Percentiles rank a stretch among this genome's conserved stretches.
These are phyloP conservation scores for Debaryomyces psychrophilus DNA, from an alignment of 1,139 yeast species.

Conservation along the genomic window DNA sequence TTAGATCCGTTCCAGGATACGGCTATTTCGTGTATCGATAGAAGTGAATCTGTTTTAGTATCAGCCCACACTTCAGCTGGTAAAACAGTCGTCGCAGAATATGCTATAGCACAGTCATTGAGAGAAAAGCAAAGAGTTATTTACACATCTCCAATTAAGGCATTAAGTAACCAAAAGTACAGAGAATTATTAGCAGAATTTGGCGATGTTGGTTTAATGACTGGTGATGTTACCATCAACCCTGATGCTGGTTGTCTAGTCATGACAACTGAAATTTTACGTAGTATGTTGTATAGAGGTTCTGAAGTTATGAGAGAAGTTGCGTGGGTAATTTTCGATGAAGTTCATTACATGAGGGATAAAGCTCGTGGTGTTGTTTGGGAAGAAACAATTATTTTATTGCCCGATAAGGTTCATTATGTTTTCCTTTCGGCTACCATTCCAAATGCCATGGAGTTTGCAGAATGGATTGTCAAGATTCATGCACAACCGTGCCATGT, in stretches of 20 bases:
- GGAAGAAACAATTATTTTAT: conserved; percentile 96
- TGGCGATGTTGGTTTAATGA: conserved; percentile 95
- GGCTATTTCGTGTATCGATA: conserved; percentile 89
- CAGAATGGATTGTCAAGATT: conserved; percentile 96
- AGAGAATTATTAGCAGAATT: conserved; percentile 90
- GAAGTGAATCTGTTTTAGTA: conserved; percentile 93
- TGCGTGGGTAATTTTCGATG: conserved; percentile 95
- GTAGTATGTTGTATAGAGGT: conserved; percentile 92
- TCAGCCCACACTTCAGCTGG: conserved; percentile 99
- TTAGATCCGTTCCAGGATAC: conserved; percentile 97
- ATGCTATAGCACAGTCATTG: conserved; percentile 94
- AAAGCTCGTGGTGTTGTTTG: conserved; percentile 98
- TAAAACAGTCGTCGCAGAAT: conserved; percentile 98
- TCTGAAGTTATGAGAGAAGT: conserved; percentile 96
- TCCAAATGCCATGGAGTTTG: conserved; percentile 98
- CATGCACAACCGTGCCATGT: conserved; percentile 98
- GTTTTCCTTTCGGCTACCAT: conserved; percentile 93
- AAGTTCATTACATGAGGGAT: conserved; percentile 95
- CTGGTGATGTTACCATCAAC: conserved; percentile 97
- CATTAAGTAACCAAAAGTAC: conserved; percentile 93
- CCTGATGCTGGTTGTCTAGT: conserved; percentile 96
- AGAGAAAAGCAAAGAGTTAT: conserved; percentile 92
- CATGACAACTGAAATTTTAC: conserved; percentile 95
- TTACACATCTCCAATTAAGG: conserved; percentile 96
- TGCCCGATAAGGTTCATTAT: conserved; percentile 92